Evolutionary conservation across 1,284 basidiomycete genomes (phyloP), one percentile per base, ranked within the genome.

Genomic region (Ganoderma multipileum): DNA sequence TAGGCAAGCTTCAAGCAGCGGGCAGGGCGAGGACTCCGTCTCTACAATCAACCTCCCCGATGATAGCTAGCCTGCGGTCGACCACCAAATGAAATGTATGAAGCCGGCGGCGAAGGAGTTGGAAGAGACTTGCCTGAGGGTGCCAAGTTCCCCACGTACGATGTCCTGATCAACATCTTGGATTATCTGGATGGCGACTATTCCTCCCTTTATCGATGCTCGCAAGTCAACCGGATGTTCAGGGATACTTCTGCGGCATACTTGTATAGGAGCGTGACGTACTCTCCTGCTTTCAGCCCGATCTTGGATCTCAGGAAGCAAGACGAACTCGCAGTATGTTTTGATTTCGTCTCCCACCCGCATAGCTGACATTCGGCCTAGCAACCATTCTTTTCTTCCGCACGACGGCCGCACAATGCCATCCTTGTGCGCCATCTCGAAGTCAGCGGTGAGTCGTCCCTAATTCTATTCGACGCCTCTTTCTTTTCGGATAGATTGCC

Each of bases 181-280:
- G 78, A 78, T 23, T 63, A 71, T 42, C 72, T 84, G 23, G 66
- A 64, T 30, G 69, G 80, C 26, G 80, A 86, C 69, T 79, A 78
- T 62, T 38, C 39, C 12, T 71, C 79, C 0, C 77, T 88, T 20
- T 80, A 71, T 63, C 67, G 68, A 12, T 86, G 82, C 71, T 75
- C 83, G 33, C 75, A 85, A n/a, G 85, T 86, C n/a, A 83, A 81
- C 69, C 77, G 75, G 64, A 76, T 78, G 16, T 84, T 85, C 73
- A 81, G 83, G 70, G 72, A 74, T 30, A 81, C 79, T 12, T 81
- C 85, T 12, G 82, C 85, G 11, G 78, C 77, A 26, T 65, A 85
- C 30, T 79, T 88, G 1, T 88, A 88, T 69, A 72, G 76, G 26
- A 76, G 75, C 33, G 82, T 86, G 9, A 77, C 82, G n/a, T 73